Base-by-base conservation (phyloP, 345 rosid genomes). In the Iberis pinnata region DNA sequence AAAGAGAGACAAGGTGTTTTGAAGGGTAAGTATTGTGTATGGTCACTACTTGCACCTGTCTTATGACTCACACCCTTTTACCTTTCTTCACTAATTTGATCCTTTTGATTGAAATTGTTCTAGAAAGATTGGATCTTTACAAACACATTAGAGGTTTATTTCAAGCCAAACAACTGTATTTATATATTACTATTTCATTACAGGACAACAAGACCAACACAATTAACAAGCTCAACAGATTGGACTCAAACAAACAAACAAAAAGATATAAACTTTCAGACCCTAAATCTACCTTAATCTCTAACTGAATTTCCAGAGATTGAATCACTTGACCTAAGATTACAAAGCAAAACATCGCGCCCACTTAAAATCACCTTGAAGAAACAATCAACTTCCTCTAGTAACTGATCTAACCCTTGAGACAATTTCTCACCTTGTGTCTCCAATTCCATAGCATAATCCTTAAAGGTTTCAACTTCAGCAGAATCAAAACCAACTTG, bases 301-400 rank as follows among this genome's bases (percentile, higher is more conserved):
- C 78, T 72, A 45, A 36, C 9, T 57, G 25, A 50, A 25, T 56
- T 14, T 44, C 69, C 73, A 52, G 75, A 45, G 50, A 20, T 36
- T 17, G 68, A 54, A 53, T 68, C 74, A 49, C 63, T 63, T 11
- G 61, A 68, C 64, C 97, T 81, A 33, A 92, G 78, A 63, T 75
- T 81, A 78, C 87, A 69, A 8, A 92, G 89, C 78, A 90, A 73
- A 14, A 88, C 88, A 70, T 92, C 94, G 0, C 96, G 86, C 18
- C 90, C 95, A 0, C 70, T 57, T 60, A 92, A 68, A 61, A 80
- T 78, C 74, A 85, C 63, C 62, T 85, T 85, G 59, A 88, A 92
- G 72, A 88, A 92, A 56, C 66, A 61, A 55, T 92, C 97, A 42
- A 85, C 85, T 66, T 72, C 83, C 61, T 77, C 80, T 4, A 76